Evolutionary conservation across 1,284 basidiomycete genomes (phyloP), one percentile per base, ranked within the genome.

Genomic region (Paramarasmius palmivorus): DNA sequence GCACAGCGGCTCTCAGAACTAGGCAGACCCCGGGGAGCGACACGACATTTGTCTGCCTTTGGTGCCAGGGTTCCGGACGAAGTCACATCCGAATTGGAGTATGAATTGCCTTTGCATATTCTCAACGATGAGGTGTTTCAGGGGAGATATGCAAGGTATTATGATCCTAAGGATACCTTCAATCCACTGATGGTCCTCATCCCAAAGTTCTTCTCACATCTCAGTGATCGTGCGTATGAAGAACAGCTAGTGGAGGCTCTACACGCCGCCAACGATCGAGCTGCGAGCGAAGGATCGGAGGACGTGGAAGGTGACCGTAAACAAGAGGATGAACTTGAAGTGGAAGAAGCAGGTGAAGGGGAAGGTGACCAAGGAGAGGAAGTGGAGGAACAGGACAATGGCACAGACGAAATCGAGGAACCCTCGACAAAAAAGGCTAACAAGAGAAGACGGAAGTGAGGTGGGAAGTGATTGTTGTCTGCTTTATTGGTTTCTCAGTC

Each of bases 71-170:
- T 82, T 6, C 79, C 81, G 2, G 65, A 59, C 0, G 74, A 71
- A 50, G 57, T 81, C 8, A 79, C 80, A 59, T 68, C 73, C 53
- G 62, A 75, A 26, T 68, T 70, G 55, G 78, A 81, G 54, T 82
- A 78, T 57, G 70, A 76, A 61, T 65, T 80, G 49, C 80, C 80
- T 0, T 56, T 65, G 34, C 81, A 76, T 76, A 65, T 79, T 54
- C 57, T 62, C 58, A 54, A 64, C 60, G 45, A 63, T 53, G 25
- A 46, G 34, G 55, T 25, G 7, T 53, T 57, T 12, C 52, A 57
- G 32, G 22, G 34, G 12, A 50, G 52, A 34, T 53, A 40, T 37
- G 48, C 52, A 9, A 48, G 37, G 20, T 48, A 57, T 51, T 29
- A 23, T 14, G 36, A 41, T 26, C 17, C 44, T 10, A 32, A 37